Conservation (phyloP, 176 grass and related monocot genomes). For the Guadua angustifolia region DNA sequence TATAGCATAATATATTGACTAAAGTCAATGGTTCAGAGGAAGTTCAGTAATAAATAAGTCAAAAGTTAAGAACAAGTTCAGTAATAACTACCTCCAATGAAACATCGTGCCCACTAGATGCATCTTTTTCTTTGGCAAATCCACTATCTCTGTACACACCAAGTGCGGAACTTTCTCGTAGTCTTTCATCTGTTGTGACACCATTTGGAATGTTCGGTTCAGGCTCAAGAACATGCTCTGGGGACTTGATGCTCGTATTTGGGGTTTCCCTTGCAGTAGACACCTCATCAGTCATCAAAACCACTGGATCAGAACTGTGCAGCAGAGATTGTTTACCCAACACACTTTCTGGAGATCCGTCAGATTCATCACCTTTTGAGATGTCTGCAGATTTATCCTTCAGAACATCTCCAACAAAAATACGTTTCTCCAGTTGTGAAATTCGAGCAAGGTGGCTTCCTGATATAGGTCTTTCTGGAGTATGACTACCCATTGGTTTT, state of each 20-base stretch:
- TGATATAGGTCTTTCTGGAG: conserved; percentile 42
- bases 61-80: conserved; percentile 34
- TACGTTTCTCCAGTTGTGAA: conserved; percentile 41
- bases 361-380: conserved; percentile 41
- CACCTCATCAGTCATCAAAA: conserved; percentile 23
- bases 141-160: conserved; percentile 22
- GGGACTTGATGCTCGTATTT: conserved; percentile 25
- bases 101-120: conserved; percentile 28
- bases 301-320: conserved; percentile 22
- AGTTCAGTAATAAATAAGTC: conserved; percentile 39
- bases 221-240: conserved; percentile 40
- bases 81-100: conserved; percentile 40
- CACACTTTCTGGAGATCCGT: conserved; percentile 48
- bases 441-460: conserved; percentile 36
- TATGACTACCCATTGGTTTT: neutral
- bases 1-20: conserved; percentile 18
- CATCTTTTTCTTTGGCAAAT: conserved; percentile 39
- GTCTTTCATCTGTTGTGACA: conserved; percentile 31
- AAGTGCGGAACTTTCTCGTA: conserved; percentile 18
- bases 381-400: conserved; percentile 31
- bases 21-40: conserved; percentile 25
- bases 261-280: conserved; percentile 24
- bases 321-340: conserved; percentile 30
- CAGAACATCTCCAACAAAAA: conserved; percentile 37
- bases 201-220: conserved; percentile 26